phyloP scores from a whole-genome alignment of 768 basidiomycete species.

The Tricholoma furcatifolium region DNA sequence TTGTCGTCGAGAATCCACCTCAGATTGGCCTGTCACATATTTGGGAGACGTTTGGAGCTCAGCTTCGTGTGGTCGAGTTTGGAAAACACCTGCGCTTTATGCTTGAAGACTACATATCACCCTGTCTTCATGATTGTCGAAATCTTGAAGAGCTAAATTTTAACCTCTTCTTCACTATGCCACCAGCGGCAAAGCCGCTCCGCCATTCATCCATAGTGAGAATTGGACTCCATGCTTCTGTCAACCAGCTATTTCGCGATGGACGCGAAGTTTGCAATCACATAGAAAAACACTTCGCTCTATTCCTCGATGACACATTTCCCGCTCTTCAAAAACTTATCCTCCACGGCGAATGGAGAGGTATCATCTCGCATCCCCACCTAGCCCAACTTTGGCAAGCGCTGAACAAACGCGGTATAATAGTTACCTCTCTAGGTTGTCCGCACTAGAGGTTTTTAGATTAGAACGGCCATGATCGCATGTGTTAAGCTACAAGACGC shows the following conservation, averaged over 20 bases:
- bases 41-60: constrained; percentile 49
- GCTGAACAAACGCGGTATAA: constrained; percentile 32
- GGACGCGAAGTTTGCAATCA: constrained; percentile 37
- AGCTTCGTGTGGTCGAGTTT: constrained; percentile 55
- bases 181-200: constrained; percentile 16
- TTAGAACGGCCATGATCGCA: too few species aligned
- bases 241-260: constrained; percentile 40
- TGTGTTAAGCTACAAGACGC: not conserved
- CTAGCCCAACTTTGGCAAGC: constrained; percentile 31
- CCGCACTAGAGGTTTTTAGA: not conserved
- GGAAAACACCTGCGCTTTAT: constrained; percentile 57
- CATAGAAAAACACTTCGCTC: constrained; percentile 46
- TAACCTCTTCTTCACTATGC: constrained; percentile 49
- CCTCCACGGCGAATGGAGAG: constrained; percentile 55
- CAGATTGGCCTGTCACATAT: constrained; percentile 39
- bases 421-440: constrained; percentile 17
- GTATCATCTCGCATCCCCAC: constrained; percentile 33
- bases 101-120: constrained; percentile 44
- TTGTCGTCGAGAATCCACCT: constrained; percentile 51
- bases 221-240: constrained; percentile 51
- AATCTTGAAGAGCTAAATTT: constrained; percentile 54
- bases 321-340: constrained; percentile 44
- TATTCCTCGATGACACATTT: constrained; percentile 39
- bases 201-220: constrained; percentile 35
- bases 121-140: constrained; percentile 45